These are phyloP conservation scores for Pichia sp. DNA, from an alignment of 1,139 yeast species.

Conservation along the genomic window DNA sequence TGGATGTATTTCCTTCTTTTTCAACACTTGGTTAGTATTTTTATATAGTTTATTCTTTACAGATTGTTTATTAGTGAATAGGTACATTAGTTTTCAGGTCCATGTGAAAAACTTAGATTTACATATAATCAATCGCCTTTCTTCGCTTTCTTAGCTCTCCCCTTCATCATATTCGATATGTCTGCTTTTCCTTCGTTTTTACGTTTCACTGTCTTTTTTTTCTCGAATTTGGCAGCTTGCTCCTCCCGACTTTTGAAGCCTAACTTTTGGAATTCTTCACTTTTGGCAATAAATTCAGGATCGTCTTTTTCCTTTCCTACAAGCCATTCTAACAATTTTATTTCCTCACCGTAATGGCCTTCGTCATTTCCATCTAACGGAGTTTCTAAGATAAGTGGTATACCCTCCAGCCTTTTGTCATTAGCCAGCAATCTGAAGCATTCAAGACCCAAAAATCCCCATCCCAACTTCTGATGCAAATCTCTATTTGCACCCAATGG, in stretches of 20 bases:
- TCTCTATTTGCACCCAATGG: conserved; percentile 89
- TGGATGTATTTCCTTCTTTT: not conserved
- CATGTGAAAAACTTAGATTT: not conserved
- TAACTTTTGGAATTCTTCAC: conserved; percentile 44
- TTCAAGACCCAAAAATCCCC: conserved; percentile 85
- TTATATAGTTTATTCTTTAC: not conserved
- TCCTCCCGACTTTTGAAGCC: conserved; percentile 56
- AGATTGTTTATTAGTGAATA: not conserved
- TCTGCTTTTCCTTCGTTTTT: conserved; percentile 21
- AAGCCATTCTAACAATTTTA: conserved; percentile 68
- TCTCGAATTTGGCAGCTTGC: conserved; percentile 31
- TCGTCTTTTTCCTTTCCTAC: conserved; percentile 53
- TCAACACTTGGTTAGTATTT: not conserved
- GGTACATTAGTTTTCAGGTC: not conserved
- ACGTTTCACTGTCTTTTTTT: conserved; percentile 26
- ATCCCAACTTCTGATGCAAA: conserved; percentile 83
- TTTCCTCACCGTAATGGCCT: conserved; percentile 70
- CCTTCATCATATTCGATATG: conserved; percentile 24
- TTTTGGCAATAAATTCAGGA: conserved; percentile 47
- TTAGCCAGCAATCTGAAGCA: conserved; percentile 76
- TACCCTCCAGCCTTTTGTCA: conserved; percentile 50
- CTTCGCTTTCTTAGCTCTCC: conserved; percentile 19
- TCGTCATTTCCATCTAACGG: conserved; percentile 55
- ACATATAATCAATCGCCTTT: not conserved
- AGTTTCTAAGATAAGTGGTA: conserved; percentile 88